Evolutionary conservation across 2,329 filamentous ascomycete genomes (phyloP), one percentile per base, ranked within the genome.

Genomic region (Phialemoniopsis sp.): DNA sequence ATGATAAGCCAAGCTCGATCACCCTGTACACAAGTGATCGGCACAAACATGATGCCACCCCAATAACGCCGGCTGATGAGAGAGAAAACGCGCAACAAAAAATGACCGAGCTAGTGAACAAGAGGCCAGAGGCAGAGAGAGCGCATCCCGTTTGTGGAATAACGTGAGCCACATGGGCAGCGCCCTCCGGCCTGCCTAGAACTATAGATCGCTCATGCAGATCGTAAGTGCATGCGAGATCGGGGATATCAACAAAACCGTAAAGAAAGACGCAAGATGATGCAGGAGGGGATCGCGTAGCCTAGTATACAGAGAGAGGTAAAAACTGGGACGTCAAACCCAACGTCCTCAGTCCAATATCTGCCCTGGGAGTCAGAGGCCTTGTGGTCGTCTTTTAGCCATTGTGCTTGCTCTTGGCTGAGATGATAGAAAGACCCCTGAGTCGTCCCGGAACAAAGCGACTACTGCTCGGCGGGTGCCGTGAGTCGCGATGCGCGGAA

Each of bases 181-280:
- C 6, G 21, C 21, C 21, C 21, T 26, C 21, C 10, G 21, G 21
- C 21, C 21, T 26, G 21, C 21, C 21, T 26, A 10, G 21, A 6
- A 26, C 21, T 26, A 50, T 48, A 52, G 46, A 60, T 61, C 59
- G 58, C 54, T 37, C 35, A 37, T 37, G 35, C 35, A 32, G 28
- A 37, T 37, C 35, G 19, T 30, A 29, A 37, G 31, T 30, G 35
- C 35, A 31, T 37, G 35, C 8, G 12, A 52, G 53, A 49, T 53
- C 56, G 52, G 53, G 54, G 52, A 56, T 60, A 60, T 61, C 59
- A 57, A 49, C 43, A 43, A 50, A 56, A 42, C 57, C 62, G 53
- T 54, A 50, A 54, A 44, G 57, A 56, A 55, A 55, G 53, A 51
- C 51, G 50, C 51, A 40, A 54, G 6, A 6, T 10, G 21, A 26